phyloP scores from a whole-genome alignment of 192 early-diverging fungal species.

The Jimgerdemannia flammicorona region DNA sequence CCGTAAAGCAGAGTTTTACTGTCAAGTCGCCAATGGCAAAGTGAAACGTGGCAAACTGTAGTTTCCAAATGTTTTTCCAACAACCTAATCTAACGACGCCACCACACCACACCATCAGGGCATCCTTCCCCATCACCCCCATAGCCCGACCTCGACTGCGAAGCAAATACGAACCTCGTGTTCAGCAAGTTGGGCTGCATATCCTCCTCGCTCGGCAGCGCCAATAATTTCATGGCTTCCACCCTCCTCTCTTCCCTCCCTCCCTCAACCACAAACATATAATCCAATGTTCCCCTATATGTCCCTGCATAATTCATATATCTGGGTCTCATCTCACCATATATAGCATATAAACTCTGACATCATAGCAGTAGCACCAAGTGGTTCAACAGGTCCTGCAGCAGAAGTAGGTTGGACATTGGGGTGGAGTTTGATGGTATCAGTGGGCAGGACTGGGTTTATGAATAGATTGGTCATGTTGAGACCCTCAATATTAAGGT shows the following conservation, averaged over 20 bases:
- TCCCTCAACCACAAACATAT: slow-evolving; percentile 17
- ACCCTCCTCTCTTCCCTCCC: neutral
- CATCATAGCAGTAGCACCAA: neutral
- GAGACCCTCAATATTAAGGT: too few species aligned
- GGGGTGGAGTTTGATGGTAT: too few species aligned
- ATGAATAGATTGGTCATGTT: too few species aligned
- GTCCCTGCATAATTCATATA: slow-evolving; percentile 22
- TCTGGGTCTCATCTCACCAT: slow-evolving; percentile 10
- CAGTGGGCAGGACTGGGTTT: too few species aligned
- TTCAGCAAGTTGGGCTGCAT: slow-evolving; percentile 27
- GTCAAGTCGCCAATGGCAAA: too few species aligned
- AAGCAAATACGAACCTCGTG: slow-evolving; percentile 20
- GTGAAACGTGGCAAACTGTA: too few species aligned
- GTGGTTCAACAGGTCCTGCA: neutral
- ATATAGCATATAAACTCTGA: slow-evolving; percentile 19
- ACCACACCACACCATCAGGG: too few species aligned
- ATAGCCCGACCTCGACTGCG: slow-evolving; percentile 7
- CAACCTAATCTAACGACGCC: too few species aligned
- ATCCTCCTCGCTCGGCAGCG: slow-evolving; percentile 13
- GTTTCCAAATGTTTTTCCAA: too few species aligned
- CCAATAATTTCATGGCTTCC: neutral
- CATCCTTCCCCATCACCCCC: slow-evolving; percentile 5
- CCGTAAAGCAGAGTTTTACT: too few species aligned
- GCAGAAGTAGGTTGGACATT: neutral
- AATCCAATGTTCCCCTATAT: slow-evolving; percentile 31